These are phyloP conservation scores for Pythium aristosporum DNA, from an alignment of 352 stramenopile species.

Conservation along the genomic window DNA sequence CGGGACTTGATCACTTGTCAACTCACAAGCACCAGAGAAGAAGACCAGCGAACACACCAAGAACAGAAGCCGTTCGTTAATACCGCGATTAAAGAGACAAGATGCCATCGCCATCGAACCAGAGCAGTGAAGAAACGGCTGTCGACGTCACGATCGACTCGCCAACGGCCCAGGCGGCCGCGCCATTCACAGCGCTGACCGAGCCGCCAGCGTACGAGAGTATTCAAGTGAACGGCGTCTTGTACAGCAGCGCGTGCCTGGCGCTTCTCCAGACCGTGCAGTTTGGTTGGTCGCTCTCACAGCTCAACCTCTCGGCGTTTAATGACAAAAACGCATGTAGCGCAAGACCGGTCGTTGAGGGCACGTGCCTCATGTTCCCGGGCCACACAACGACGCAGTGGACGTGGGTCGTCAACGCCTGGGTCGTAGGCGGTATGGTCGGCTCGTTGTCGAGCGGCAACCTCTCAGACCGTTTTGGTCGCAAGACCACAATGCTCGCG, in stretches of 20 bases:
- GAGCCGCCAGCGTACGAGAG: conserved; percentile 8
- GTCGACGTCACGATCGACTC: conserved; percentile 1
- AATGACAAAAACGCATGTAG: conserved; percentile 51
- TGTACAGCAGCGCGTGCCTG: conserved; percentile 41
- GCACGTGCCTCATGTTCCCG: conserved; percentile 45
- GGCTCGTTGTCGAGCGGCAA: conserved; percentile 38
- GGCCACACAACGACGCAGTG: conserved; percentile 50
- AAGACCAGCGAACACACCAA: too few species aligned
- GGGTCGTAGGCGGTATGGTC: conserved; percentile 60
- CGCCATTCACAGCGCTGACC: neutral
- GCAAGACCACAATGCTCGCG: conserved; percentile 35
- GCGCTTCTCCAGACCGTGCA: conserved; percentile 51
- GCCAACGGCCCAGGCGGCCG: neutral
- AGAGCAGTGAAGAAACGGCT: neutral
- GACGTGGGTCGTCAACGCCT: conserved; percentile 52
- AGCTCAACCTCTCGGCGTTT: conserved; percentile 66
- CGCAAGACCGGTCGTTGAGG: conserved; percentile 27
- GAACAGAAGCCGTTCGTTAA: too few species aligned
- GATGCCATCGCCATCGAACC: neutral
- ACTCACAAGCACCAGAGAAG: too few species aligned
- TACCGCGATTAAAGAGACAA: too few species aligned
- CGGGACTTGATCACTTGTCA: too few species aligned
- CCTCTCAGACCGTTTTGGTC: conserved; percentile 45
- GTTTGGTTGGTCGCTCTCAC: conserved; percentile 55
- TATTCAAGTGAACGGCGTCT: conserved; percentile 15